These are phyloP conservation scores for Anthoceros angustus DNA, from an alignment of 225 moss, liverwort and hornwort species.

Conservation along the genomic window DNA sequence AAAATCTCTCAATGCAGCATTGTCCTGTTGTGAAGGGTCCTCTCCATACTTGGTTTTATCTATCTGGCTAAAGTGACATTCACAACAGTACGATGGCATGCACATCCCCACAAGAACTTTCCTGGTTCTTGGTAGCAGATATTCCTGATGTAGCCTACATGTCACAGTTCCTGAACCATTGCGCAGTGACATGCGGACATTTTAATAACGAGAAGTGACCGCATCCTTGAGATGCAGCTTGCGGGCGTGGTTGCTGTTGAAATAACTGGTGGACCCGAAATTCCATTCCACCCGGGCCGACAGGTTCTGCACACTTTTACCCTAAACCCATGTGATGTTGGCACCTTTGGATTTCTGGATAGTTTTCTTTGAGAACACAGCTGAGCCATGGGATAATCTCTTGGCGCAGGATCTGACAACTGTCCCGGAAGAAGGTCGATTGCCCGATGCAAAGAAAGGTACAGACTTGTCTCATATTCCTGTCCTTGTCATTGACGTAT, in stretches of 20 bases:
- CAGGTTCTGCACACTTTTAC: background rate
- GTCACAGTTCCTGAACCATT: background rate
- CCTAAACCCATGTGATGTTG: background rate
- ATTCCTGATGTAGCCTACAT: background rate
- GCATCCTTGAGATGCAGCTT: slow-evolving; percentile 2
- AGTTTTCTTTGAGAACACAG: background rate
- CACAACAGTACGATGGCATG: background rate
- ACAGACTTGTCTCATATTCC: background rate
- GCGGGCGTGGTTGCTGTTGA: slow-evolving; percentile 3
- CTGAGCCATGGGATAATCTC: background rate
- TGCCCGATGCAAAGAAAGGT: slow-evolving; percentile 4
- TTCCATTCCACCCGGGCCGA: background rate
- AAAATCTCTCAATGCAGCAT: background rate
- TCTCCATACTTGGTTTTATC: too few relatives aligned
- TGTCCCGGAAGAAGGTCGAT: background rate
- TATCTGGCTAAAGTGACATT: background rate
- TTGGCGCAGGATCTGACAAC: background rate
- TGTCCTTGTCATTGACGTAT: background rate
- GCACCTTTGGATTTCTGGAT: background rate
- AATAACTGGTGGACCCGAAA: slow-evolving; percentile 1
- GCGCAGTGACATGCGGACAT: slow-evolving; percentile 1
- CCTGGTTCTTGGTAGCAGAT: background rate
- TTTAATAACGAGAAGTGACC: slow-evolving; percentile 3
- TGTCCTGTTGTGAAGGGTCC: background rate
- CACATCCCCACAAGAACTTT: background rate